Base-by-base conservation (phyloP, 768 basidiomycete species). In the Dacryopinax spathularia region DNA sequence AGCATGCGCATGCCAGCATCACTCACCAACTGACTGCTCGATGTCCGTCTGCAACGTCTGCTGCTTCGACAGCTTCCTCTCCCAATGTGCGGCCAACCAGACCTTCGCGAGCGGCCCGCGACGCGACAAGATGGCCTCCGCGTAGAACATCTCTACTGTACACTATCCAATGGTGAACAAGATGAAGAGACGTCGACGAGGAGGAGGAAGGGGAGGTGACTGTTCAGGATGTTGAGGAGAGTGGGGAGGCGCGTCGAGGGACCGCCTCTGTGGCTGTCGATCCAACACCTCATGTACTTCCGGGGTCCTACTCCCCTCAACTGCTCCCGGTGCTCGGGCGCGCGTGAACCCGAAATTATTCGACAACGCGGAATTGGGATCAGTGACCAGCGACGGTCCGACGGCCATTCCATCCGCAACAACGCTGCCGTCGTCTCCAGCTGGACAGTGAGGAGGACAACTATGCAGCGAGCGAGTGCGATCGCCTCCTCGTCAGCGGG, bases 31-130 rank as follows among this genome's bases (percentile, higher is more conserved):
- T 62, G 90, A 89, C 72, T 97, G 85, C 68, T 88, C 91, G 62
- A 99, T 96, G 74, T 96, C 91, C 0, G 94, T 94, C 71, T 93
- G 89, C 1, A 96, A 77, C 0, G 95, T 92, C 73, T 95, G 91
- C 29, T 87, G 85, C 76, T 98, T 99, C 69, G 90, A 92, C 70
- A 99, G 85, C 78, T 97, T 97, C 71, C 91, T 85, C 75, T 97
- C 93, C 86, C 95, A 93, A 80, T 97, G 95, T 1, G 96, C 95
- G 39, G 95, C 94, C 62, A 99, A 87, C 96, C 96, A 99, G 79
- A 99, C 92, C 77, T 87, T 91, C 34, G 92, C 95, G 36, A 99
- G 79, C 2, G 95, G 91, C 43, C 95, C 94, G 63, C 91, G 87
- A 69, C 92, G 87, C 48, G 91, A 91, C 68, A 96, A 81, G 74